A percentile compares a stretch with the other conserved stretches of the same genome.
Conservation (phyloP, 345 rosid genomes). For the Chamaenerion angustifolium region DNA sequence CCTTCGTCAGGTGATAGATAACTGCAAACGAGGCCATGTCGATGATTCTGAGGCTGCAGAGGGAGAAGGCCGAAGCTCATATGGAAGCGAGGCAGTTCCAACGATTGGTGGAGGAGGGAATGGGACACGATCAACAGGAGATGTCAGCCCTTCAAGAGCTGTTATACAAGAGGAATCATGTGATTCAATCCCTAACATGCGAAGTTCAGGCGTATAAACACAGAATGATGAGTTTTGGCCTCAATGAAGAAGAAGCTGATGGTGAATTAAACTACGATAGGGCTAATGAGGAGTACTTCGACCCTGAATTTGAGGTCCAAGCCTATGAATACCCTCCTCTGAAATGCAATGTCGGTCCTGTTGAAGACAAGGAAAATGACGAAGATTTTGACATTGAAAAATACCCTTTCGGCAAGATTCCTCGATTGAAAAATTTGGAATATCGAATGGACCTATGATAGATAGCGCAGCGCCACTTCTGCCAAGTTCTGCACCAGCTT, state of each 20-base stretch:
- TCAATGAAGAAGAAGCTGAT: constrained; percentile 49
- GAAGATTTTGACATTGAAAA: constrained; percentile 60
- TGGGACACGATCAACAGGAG: constrained; percentile 83
- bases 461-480: constrained; percentile 22
- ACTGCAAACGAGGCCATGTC: constrained; percentile 95
- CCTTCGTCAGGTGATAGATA: too few species aligned
- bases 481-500: constrained; percentile 14
- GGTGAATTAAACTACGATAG: constrained; percentile 29
- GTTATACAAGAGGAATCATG: constrained; percentile 72
- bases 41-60: constrained; percentile 83
- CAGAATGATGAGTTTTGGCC: constrained; percentile 83
- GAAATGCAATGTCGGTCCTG: constrained; percentile 33
- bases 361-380: constrained; percentile 31
- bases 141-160: constrained; percentile 51
- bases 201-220: constrained; percentile 79
- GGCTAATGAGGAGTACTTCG: constrained; percentile 25
- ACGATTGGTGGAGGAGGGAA: constrained; percentile 71
- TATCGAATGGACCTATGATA: constrained; percentile 23
- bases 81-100: constrained; percentile 88
- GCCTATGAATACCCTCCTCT: constrained; percentile 56
- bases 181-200: constrained; percentile 55
- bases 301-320: constrained; percentile 35
- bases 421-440: constrained; percentile 42
- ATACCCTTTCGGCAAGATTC: constrained; percentile 51
- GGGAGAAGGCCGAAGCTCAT: constrained; percentile 80